Evolutionary conservation across 2,329 filamentous ascomycete species (phyloP).

Genomic region (Sporothrix brasiliensis): DNA sequence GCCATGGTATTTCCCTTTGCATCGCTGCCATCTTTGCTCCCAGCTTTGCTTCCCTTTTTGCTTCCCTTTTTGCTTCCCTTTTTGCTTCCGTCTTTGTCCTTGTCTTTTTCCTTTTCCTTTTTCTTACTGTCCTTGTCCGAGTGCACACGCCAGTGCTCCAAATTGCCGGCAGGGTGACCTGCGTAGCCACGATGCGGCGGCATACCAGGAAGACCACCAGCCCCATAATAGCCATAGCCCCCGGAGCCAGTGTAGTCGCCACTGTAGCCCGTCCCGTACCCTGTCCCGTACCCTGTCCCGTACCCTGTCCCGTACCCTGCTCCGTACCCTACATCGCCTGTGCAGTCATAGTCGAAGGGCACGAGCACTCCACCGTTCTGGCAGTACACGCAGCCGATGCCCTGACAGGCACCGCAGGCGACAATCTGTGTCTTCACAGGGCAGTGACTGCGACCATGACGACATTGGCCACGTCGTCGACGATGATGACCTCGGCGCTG

Average conservation of each 20-base stretch:
- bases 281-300: neutral
- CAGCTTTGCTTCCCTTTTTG: neutral
- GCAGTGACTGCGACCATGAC: neutral
- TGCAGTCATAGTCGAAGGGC: neutral
- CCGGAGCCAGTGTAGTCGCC: neutral
- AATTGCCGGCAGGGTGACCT: constrained; percentile 26
- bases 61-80: neutral
- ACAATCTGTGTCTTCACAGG: neutral
- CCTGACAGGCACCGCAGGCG: constrained; percentile 16
- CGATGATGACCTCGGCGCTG: neutral
- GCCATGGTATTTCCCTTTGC: constrained; percentile 11
- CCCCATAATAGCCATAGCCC: constrained; percentile 13
- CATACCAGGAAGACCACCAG: neutral
- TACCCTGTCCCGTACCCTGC: neutral
- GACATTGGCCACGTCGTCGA: neutral
- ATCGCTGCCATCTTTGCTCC: neutral
- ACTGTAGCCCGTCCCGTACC: neutral
- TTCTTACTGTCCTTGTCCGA: neutral
- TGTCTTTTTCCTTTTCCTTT: neutral
- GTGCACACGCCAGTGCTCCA: constrained; percentile 26
- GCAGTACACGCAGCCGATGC: neutral
- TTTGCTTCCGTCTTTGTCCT: neutral
- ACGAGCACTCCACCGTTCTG: constrained; percentile 1
- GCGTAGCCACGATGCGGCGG: constrained; percentile 24
- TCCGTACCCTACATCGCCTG: neutral